phyloP scores from a whole-genome alignment of 345 rosid genomes.

The Eucalyptus sp. region DNA sequence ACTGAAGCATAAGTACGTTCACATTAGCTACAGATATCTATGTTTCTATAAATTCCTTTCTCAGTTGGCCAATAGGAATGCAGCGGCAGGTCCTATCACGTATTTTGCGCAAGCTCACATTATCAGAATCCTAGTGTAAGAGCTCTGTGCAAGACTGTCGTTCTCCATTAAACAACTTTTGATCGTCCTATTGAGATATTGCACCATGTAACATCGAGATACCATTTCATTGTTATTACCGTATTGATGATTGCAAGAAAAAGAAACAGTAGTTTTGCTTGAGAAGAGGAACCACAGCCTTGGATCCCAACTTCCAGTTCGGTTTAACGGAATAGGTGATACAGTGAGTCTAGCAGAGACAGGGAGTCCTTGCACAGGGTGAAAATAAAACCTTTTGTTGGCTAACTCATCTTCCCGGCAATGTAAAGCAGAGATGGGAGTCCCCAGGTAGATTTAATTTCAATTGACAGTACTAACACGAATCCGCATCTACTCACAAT shows the following conservation, averaged over 20 bases:
- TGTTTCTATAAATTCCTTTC: neutral
- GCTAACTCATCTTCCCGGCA: neutral
- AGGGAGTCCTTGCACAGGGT: neutral
- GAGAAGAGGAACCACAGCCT: neutral
- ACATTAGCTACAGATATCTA: neutral
- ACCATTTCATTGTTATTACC: neutral
- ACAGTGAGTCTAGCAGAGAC: neutral
- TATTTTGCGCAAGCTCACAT: neutral
- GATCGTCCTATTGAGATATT: neutral
- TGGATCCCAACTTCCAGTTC: neutral
- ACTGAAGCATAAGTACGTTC: neutral
- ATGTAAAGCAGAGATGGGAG: neutral
- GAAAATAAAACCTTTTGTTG: neutral
- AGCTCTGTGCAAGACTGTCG: neutral
- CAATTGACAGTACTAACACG: neutral
- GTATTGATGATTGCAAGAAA: neutral
- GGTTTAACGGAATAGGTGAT: neutral
- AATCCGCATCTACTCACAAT: neutral
- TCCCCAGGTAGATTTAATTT: neutral
- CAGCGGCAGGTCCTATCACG: neutral
- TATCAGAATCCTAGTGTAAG: neutral
- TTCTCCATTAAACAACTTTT: neutral
- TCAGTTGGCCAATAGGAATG: neutral
- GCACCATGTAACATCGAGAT: neutral
- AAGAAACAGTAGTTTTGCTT: neutral